Percentiles rank a stretch among this genome's conserved stretches.
Evolutionary conservation across 2,329 filamentous ascomycete genomes (phyloP).

Genomic region (Cercospora sojina): DNA sequence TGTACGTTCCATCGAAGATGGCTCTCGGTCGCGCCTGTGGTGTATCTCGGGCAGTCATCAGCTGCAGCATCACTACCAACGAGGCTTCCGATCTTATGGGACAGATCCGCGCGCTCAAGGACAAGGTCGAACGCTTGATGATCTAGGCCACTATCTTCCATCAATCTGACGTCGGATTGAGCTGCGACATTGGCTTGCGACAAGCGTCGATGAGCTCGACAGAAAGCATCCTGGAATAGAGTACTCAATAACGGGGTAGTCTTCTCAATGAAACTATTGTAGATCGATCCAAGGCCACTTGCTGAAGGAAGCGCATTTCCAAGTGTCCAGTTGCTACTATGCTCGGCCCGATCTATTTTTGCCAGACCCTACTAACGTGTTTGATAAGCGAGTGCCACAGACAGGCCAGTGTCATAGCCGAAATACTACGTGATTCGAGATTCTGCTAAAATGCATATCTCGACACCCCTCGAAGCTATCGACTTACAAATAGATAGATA

Average conservation of each 20-base stretch:
- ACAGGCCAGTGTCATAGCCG: too few relatives aligned
- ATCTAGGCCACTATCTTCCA: slow-evolving; percentile 56
- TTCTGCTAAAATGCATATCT: too few relatives aligned
- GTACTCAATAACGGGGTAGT: not conserved
- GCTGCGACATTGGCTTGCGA: not conserved
- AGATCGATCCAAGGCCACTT: too few relatives aligned
- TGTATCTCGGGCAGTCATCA: slow-evolving; percentile 84
- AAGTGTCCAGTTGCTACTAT: not conserved
- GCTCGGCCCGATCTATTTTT: not conserved
- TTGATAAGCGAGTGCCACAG: too few relatives aligned
- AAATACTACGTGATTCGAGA: too few relatives aligned
- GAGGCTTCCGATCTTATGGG: slow-evolving; percentile 82
- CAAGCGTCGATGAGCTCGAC: not conserved
- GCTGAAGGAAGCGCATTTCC: not conserved
- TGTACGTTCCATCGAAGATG: slow-evolving; percentile 64
- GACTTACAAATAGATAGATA: too few relatives aligned
- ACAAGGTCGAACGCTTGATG: slow-evolving; percentile 93
- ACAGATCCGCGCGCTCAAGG: slow-evolving; percentile 85
- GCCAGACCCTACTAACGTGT: not conserved
- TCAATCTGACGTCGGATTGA: not conserved
- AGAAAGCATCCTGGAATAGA: not conserved
- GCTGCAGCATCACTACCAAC: slow-evolving; percentile 84
- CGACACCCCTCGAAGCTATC: too few relatives aligned
- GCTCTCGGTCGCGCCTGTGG: slow-evolving; percentile 86
- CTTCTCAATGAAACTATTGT: not conserved